Evolutionary conservation across 768 basidiomycete species (phyloP).

Genomic region (Mycena amicta): DNA sequence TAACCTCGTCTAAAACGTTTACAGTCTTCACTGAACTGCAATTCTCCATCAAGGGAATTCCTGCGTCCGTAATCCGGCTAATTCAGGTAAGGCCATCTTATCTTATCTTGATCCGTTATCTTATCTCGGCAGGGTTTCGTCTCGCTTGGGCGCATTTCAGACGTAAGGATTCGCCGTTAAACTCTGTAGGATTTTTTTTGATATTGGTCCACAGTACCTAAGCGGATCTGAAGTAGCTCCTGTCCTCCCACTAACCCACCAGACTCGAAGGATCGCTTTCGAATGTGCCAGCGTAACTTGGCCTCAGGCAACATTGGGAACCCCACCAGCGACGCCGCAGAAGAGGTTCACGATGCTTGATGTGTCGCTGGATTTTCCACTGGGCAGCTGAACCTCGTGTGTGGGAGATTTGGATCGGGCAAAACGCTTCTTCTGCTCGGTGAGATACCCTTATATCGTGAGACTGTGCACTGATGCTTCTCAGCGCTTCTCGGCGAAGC

Average conservation of each 20-base stretch:
- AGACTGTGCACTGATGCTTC: background rate
- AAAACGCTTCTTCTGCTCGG: slow-evolving; percentile 64
- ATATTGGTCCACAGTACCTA: slow-evolving; percentile 67
- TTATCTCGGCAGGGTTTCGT: slow-evolving; percentile 34
- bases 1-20: background rate
- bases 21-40: slow-evolving; percentile 64
- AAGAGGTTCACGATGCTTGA: slow-evolving; percentile 57
- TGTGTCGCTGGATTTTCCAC: slow-evolving; percentile 57
- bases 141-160: slow-evolving; percentile 10
- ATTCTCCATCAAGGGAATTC: slow-evolving; percentile 63
- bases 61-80: slow-evolving; percentile 67
- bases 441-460: slow-evolving; percentile 7
- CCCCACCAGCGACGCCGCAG: slow-evolving; percentile 50
- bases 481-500: slow-evolving; percentile 67
- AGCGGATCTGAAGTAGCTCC: slow-evolving; percentile 53
- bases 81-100: slow-evolving; percentile 51
- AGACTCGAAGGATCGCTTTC: slow-evolving; percentile 49
- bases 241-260: slow-evolving; percentile 43
- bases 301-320: slow-evolving; percentile 51
- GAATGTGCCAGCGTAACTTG: slow-evolving; percentile 68
- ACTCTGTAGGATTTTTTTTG: no score
- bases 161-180: no score
- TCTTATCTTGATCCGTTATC: slow-evolving; percentile 19
- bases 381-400: slow-evolving; percentile 63
- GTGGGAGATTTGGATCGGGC: slow-evolving; percentile 66